A percentile compares a stretch with the other conserved stretches of the same genome.
phyloP scores from a whole-genome alignment of 2,329 filamentous ascomycete genomes.

The Chaetothyriales sp. region DNA sequence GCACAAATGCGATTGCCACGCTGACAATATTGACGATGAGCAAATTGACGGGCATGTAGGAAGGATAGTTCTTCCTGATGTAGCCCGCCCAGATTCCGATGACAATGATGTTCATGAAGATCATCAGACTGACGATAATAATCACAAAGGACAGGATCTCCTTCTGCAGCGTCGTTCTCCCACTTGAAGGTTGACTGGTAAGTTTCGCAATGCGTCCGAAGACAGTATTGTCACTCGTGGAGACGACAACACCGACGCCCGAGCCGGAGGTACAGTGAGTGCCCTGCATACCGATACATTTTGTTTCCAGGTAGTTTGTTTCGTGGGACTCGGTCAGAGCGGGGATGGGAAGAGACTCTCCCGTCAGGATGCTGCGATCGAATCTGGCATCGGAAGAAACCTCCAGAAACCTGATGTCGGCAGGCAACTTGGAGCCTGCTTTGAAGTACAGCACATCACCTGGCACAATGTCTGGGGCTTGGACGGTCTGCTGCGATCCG shows the following conservation, averaged over 20 bases:
- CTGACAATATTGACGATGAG: slow-evolving; percentile 60
- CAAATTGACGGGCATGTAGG: slow-evolving; percentile 56
- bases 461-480: slow-evolving; percentile 50
- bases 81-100: slow-evolving; percentile 55
- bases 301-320: slow-evolving; percentile 60
- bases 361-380: slow-evolving; percentile 58
- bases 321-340: slow-evolving; percentile 53
- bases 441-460: slow-evolving; percentile 56
- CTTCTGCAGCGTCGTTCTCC: slow-evolving; percentile 53
- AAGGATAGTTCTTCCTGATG: slow-evolving; percentile 49
- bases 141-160: slow-evolving; percentile 59
- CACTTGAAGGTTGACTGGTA: slow-evolving; percentile 52
- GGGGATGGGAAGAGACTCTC: slow-evolving; percentile 50
- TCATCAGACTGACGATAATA: slow-evolving; percentile 53
- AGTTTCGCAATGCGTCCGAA: slow-evolving; percentile 62
- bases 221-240: slow-evolving; percentile 56
- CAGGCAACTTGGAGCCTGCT: slow-evolving; percentile 57
- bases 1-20: slow-evolving; percentile 60
- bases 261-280: slow-evolving; percentile 60
- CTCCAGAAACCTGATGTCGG: slow-evolving; percentile 56
- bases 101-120: slow-evolving; percentile 35
- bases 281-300: slow-evolving; percentile 62
- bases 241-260: slow-evolving; percentile 50
- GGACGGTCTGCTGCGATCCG: slow-evolving; percentile 34
- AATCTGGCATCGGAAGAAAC: slow-evolving; percentile 55